A percentile compares a stretch with the other conserved stretches of the same genome.
phyloP scores from a whole-genome alignment of 192 early-diverging fungal genomes.

The Backusella tuberculispora region DNA sequence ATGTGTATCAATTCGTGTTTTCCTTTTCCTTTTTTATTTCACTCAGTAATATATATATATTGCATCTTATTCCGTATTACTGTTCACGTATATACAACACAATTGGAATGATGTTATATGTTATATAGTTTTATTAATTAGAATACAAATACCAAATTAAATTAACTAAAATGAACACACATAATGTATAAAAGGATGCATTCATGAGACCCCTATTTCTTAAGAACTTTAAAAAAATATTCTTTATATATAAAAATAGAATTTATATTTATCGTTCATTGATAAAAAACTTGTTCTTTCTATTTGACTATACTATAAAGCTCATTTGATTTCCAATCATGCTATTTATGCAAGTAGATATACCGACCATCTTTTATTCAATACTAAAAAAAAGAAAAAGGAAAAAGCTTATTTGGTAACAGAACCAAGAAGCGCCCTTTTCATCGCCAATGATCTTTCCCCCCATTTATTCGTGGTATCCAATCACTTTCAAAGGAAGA shows the following conservation, averaged over 20 bases:
- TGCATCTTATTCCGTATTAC: neutral
- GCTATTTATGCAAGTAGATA: neutral
- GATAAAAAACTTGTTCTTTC: neutral
- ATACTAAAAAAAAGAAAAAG: no score
- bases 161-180: neutral
- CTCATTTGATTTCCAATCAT: neutral
- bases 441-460: neutral
- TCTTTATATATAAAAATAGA: neutral
- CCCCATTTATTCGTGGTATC: neutral
- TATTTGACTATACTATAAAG: neutral
- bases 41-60: neutral
- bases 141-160: neutral
- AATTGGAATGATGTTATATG: no score
- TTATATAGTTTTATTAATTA: no score
- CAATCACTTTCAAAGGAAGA: neutral
- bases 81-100: no score
- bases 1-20: neutral
- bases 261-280: neutral
- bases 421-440: neutral
- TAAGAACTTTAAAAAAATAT: neutral
- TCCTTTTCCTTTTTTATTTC: no score
- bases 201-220: neutral
- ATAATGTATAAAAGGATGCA: neutral
- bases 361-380: neutral
- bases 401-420: neutral